Evolutionary conservation across 345 rosid species (phyloP).

Genomic region (Ceriops decandra): DNA sequence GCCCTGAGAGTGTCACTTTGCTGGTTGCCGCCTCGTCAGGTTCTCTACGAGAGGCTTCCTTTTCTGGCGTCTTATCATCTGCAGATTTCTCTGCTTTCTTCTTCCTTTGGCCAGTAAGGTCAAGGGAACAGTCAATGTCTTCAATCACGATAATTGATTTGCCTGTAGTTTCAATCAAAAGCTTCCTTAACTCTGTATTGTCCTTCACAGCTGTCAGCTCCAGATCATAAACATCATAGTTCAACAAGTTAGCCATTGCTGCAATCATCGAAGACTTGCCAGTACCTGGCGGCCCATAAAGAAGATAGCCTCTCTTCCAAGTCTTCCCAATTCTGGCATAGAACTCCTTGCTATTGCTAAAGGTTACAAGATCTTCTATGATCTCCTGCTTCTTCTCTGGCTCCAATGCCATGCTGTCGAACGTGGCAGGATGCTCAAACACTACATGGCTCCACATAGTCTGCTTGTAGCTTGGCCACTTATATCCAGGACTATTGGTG

Average conservation of each 20-base stretch:
- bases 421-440: constrained; percentile 59
- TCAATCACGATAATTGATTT: constrained; percentile 54
- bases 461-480: constrained; percentile 46
- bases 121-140: constrained; percentile 54
- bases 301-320: constrained; percentile 58
- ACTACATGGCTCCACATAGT: constrained; percentile 55
- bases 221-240: constrained; percentile 40
- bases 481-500: constrained; percentile 49
- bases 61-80: constrained; percentile 29
- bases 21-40: constrained; percentile 29
- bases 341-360: constrained; percentile 48
- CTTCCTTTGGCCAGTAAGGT: constrained; percentile 52
- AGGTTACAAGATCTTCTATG: constrained; percentile 50
- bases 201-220: constrained; percentile 42
- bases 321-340: constrained; percentile 53
- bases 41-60: constrained; percentile 26
- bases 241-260: constrained; percentile 44
- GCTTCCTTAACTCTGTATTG: constrained; percentile 38
- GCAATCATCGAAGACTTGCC: constrained; percentile 47
- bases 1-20: constrained; percentile 61
- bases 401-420: constrained; percentile 54
- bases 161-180: constrained; percentile 40
- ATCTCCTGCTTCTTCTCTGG: constrained; percentile 53
- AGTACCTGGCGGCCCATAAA: constrained; percentile 44
- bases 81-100: constrained; percentile 28